Evolutionary conservation across 2,329 filamentous ascomycete species (phyloP), one percentile per base, ranked within the genome.

Genomic region (Pseudogymnoascus sp.): DNA sequence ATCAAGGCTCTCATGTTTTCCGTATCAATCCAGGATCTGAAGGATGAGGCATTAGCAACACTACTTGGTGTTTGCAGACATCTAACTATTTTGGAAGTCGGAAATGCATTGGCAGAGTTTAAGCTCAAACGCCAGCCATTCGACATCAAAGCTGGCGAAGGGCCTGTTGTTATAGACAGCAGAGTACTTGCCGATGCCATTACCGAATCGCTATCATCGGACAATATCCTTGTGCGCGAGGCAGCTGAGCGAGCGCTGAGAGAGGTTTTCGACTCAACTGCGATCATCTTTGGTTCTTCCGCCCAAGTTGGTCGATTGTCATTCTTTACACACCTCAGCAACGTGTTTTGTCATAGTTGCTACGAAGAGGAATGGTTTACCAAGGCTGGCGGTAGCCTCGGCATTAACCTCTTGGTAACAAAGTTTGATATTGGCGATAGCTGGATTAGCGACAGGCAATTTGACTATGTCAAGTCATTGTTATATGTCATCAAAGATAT

Each of bases 291-390:
- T 67, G 93, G 93, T 2, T 86, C 85, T 0, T 79, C 87, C 40
- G 83, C 82, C 21, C 84, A 89, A 62, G 87, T 93, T 34, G 85
- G 90, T 36, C 87, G 86, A 63, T 81, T 99, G 7, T 86, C 89
- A 0, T 91, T 99, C 75, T 99, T 99, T 77, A 83, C 82, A 64
- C 88, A 93, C 70, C 81, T 99, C 5, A 88, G 89, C 40, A 89
- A 86, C 65, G 88, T 87, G 0, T 96, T 97, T 73, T 95, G 91
- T 69, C 95, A 99, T 73, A 92, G 91, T 67, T 99, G 95, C 74
- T 93, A 97, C 70, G 92, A 95, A 70, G 93, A 99, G 74, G 95
- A 99, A 71, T 99, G 96, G 95, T 99, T 96, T 72, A 93, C 93
- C 61, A 99, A 99, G 76, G 90, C 92, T 38, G 95, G 93, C 59